Percentiles rank a stretch among this genome's conserved stretches.
phyloP scores from a whole-genome alignment of 192 early-diverging fungal species.

The Umbelopsis vinacea region DNA sequence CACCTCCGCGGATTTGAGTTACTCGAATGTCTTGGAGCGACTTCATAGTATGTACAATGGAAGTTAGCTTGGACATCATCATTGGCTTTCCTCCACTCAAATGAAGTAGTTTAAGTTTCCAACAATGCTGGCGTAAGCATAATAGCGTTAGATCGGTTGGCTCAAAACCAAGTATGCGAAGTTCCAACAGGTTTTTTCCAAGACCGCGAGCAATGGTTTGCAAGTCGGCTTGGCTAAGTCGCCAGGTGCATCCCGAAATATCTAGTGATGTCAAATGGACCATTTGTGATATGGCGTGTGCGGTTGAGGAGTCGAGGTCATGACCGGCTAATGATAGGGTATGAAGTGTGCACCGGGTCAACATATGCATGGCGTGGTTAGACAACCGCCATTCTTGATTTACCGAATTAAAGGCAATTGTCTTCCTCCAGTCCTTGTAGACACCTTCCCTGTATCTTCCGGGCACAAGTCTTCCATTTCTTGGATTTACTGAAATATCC shows the following conservation, averaged over 20 bases:
- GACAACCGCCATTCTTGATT: conserved; percentile 11
- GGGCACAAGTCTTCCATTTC: conserved; percentile 16
- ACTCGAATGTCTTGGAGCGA: conserved; percentile 29
- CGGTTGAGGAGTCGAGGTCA: not conserved
- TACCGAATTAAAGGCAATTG: conserved; percentile 3
- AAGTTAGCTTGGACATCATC: conserved; percentile 17
- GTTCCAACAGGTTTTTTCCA: conserved; percentile 15
- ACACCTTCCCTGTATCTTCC: conserved; percentile 14
- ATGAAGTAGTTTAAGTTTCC: conserved; percentile 30
- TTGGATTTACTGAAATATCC: conserved; percentile 13
- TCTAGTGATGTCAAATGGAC: not conserved
- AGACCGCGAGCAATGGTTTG: conserved; percentile 24
- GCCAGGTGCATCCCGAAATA: conserved; percentile 32
- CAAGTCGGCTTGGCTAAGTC: conserved; percentile 25
- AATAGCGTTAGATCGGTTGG: conserved; percentile 27
- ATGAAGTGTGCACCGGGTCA: conserved; percentile 7
- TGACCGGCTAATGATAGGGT: conserved; percentile 16
- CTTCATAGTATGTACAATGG: conserved; percentile 19
- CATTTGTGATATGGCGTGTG: not conserved
- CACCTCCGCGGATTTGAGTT: conserved; percentile 27
- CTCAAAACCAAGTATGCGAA: conserved; percentile 39
- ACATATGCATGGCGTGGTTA: not conserved
- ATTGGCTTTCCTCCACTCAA: conserved; percentile 29
- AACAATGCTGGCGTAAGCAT: conserved; percentile 28
- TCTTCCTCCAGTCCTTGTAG: conserved; percentile 16